Evolutionary conservation across 2,329 filamentous ascomycete species (phyloP).

Genomic region (Neopestalotiopsis sp.): DNA sequence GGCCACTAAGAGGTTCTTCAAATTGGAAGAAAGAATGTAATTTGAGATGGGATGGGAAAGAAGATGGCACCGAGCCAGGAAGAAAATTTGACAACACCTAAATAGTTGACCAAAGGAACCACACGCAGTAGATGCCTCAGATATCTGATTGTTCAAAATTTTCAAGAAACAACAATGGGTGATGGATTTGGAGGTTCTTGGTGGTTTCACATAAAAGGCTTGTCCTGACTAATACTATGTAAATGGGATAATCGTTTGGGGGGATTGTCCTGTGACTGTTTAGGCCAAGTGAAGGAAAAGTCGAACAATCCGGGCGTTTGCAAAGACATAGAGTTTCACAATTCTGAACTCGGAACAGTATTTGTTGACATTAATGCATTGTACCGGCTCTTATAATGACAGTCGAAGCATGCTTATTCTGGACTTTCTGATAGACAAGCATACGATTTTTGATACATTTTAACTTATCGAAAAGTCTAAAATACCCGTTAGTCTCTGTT

Average conservation of each 20-base stretch:
- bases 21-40: background rate
- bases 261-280: background rate
- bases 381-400: too few relatives aligned
- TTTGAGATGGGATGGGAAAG: background rate
- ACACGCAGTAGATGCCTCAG: background rate
- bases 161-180: background rate
- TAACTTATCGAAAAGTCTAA: too few relatives aligned
- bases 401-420: too few relatives aligned
- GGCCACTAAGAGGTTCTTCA: background rate
- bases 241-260: background rate
- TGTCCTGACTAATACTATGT: background rate
- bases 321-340: background rate
- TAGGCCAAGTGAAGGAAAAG: background rate
- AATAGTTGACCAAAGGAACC: background rate
- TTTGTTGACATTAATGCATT: too few relatives aligned
- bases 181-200: background rate
- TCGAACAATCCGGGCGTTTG: background rate
- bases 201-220: background rate
- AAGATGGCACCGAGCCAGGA: background rate
- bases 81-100: background rate
- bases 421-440: too few relatives aligned
- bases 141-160: background rate
- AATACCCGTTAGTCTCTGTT: too few relatives aligned
- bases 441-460: too few relatives aligned
- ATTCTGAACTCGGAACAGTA: too few relatives aligned